Base-by-base conservation (phyloP, 169 alveolate genomes). In the Plasmodium falciparum region DNA sequence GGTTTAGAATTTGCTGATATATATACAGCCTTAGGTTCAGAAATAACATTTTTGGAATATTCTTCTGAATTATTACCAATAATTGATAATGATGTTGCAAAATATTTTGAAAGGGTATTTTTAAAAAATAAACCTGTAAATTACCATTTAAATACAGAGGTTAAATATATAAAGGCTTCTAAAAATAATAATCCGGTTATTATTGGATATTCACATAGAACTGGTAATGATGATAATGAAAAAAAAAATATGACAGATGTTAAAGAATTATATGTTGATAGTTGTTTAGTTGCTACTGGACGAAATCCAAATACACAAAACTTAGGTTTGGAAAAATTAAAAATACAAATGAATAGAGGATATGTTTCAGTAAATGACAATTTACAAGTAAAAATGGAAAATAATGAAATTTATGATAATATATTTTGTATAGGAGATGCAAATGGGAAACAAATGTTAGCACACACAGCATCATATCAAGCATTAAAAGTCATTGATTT, bases 401-500 rank as follows among this genome's bases (percentile, higher is more conserved):
- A 62, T 49, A 85, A 56, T 4, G 75, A 72, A 52, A 92, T 88
- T 22, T 49, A 88, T 15, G 72, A 67, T 2, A 74, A 88, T 5
- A 85, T 92, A 58, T 92, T 89, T 83, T 92, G 95, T 71, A 88
- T 92, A 11, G 95, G 95, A 0, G 95, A 92, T 71, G 93, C 95
- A 52, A 92, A 92, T 26, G 95, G 95, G 1, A 45, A 45, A 26
- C 88, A 89, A 89, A 90, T 88, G 93, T 54, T 92, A 43, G 95
- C 95, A 7, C 95, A 92, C 61, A 92, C 93, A 43, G 95, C 95
- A 6, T 86, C 95, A 0, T 92, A 92, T 39, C 95, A 92, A 62
- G 93, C 90, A 6, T 20, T 67, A 73, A 98, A 97, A 33, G 99
- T 97, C 17, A 98, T 97, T 49, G 99, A 98, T 80, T 75, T 89